A percentile compares a stretch with the other conserved stretches of the same genome.
phyloP scores from a whole-genome alignment of 2,329 filamentous ascomycete genomes.

The Phyllachora maydis region DNA sequence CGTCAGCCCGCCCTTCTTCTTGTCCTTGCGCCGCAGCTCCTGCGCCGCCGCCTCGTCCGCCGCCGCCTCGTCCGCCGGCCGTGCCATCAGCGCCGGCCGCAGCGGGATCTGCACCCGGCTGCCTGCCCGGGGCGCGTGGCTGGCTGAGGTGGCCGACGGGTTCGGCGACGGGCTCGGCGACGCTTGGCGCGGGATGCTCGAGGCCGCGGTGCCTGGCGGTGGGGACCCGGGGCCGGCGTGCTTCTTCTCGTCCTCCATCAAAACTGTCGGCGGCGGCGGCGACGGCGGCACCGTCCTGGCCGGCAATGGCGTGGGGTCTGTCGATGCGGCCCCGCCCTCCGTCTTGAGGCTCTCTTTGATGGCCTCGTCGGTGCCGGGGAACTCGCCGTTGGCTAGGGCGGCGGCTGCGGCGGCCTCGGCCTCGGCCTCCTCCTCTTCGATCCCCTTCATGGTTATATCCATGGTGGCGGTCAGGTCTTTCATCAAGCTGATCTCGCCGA shows the following conservation, averaged over 20 bases:
- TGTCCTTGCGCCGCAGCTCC: conserved; percentile 37
- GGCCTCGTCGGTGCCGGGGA: conserved; percentile 35
- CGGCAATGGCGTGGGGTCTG: conserved; percentile 8
- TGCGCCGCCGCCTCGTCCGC: conserved; percentile 57
- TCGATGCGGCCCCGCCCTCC: conserved; percentile 11
- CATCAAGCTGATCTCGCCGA: conserved; percentile 96
- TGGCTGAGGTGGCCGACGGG: conserved; percentile 17
- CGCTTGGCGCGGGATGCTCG: no score
- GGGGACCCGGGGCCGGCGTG: conserved; percentile 7
- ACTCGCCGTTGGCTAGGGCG: conserved; percentile 20
- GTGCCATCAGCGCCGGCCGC: conserved; percentile 74
- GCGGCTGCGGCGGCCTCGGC: conserved; percentile 13
- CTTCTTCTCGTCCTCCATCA: conserved; percentile 17
- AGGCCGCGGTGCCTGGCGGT: conserved; percentile 3
- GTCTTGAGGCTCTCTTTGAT: conserved; percentile 30
- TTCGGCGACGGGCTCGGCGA: conserved; percentile 10
- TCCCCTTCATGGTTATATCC: conserved; percentile 82
- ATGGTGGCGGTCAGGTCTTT: conserved; percentile 96
- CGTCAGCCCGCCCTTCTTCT: conserved; percentile 70
- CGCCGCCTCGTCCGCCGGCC: conserved; percentile 50
- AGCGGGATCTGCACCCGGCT: conserved; percentile 39
- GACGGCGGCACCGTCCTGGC: conserved; percentile 8
- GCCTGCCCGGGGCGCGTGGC: conserved; percentile 13
- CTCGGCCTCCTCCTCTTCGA: conserved; percentile 44
- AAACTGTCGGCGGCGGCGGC: conserved; percentile 13